Evolutionary conservation across 257 asterid species (phyloP).

Genomic region (Anisodus tanguticus): DNA sequence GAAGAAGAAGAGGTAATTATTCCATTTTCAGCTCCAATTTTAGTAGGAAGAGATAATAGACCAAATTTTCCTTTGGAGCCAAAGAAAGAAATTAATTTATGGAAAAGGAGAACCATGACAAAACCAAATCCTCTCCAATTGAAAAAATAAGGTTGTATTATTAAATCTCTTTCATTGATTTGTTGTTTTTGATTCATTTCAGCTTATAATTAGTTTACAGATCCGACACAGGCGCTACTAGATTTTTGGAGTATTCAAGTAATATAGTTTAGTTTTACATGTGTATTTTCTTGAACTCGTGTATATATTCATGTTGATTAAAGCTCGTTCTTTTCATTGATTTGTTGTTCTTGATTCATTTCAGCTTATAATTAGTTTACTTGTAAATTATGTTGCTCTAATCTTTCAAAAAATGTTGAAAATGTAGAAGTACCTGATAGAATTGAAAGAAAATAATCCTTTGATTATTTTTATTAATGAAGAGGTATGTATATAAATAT

Average conservation of each 20-base stretch:
- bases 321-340: background rate
- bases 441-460: no score
- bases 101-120: conserved; percentile 87
- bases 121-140: conserved; percentile 69
- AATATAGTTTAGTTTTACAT: background rate
- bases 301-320: background rate
- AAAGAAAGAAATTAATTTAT: conserved; percentile 80
- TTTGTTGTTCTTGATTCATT: background rate
- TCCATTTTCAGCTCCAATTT: conserved; percentile 64
- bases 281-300: background rate
- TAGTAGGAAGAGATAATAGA: conserved; percentile 31
- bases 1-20: conserved; percentile 41
- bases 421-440: no score
- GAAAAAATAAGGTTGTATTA: background rate
- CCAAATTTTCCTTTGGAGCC: conserved; percentile 54
- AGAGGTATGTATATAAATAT: no score
- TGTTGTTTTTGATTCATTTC: background rate
- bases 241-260: background rate
- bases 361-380: background rate
- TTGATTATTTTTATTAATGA: no score
- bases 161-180: background rate
- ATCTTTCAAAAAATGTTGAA: background rate
- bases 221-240: rapidly evolving
- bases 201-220: background rate
- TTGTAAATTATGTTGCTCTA: background rate